Percentiles rank a stretch among this genome's conserved stretches.
These are phyloP conservation scores for Funneliformis mosseae DNA, from an alignment of 192 early-diverging fungal genomes.

Conservation along the genomic window DNA sequence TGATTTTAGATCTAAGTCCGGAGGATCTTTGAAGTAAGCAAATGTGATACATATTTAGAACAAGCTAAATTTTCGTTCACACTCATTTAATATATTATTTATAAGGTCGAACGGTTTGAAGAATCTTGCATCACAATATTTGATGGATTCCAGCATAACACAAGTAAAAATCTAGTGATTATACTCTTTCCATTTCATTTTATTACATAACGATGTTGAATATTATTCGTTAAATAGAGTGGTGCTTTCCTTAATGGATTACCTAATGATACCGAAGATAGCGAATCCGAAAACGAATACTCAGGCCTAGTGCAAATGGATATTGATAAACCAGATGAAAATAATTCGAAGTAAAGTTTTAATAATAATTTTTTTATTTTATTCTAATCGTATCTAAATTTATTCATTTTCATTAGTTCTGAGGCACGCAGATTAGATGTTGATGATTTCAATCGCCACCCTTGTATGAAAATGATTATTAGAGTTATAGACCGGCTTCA, in stretches of 20 bases:
- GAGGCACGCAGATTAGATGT: conserved; percentile 43
- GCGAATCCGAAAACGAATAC: neutral
- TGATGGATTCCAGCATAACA: conserved; percentile 62
- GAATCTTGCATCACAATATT: conserved; percentile 60
- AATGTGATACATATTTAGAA: neutral
- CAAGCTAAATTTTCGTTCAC: neutral
- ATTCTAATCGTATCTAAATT: neutral
- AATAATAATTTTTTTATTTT: neutral
- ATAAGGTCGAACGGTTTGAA: conserved; percentile 24
- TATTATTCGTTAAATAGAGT: neutral
- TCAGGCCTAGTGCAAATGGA: neutral
- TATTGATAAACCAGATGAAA: neutral
- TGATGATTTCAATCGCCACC: conserved; percentile 59
- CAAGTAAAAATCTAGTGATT: conserved; percentile 44
- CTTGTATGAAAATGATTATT: conserved; percentile 66
- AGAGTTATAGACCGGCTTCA: conserved; percentile 59
- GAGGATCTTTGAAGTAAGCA: neutral
- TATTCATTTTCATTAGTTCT: neutral
- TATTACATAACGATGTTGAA: neutral
- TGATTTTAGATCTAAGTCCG: conserved; percentile 1
- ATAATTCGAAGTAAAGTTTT: neutral
- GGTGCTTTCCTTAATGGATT: neutral
- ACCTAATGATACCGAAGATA: neutral
- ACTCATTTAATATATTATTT: neutral
- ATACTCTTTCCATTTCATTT: neutral